Conservation (phyloP, 345 rosid genomes). For the Camelina neglecta region DNA sequence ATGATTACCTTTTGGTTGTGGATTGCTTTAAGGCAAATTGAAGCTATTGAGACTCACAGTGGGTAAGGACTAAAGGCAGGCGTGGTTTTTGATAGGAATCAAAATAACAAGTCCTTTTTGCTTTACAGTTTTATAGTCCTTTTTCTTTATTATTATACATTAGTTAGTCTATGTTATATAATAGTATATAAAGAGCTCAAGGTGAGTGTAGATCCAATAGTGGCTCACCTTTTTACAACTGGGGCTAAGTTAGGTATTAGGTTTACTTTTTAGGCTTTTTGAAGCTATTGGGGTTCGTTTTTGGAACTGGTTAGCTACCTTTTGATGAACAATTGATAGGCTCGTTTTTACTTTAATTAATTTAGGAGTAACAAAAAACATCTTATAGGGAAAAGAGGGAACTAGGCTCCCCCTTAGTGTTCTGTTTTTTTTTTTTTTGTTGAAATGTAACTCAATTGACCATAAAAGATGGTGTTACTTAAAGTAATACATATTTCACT, state of each 20-base stretch:
- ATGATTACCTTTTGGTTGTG: slow-evolving; percentile 91
- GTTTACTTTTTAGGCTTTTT: slow-evolving; percentile 29
- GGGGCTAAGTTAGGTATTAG: slow-evolving; percentile 41
- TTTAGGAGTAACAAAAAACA: slow-evolving; percentile 33
- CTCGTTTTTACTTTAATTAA: slow-evolving; percentile 7
- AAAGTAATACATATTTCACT: background rate
- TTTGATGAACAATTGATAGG: slow-evolving; percentile 8
- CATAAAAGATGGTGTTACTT: slow-evolving; percentile 9
- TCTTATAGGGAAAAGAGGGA: slow-evolving; percentile 1
- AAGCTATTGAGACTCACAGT: slow-evolving; percentile 95
- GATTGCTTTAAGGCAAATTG: slow-evolving; percentile 88
- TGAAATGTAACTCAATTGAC: background rate
- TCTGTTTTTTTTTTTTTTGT: background rate
- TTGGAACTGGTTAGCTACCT: slow-evolving; percentile 21
- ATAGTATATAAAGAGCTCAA: slow-evolving; percentile 24
- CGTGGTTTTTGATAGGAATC: slow-evolving; percentile 15
- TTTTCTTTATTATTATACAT: slow-evolving; percentile 34
- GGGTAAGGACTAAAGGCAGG: slow-evolving; percentile 58
- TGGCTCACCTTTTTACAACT: slow-evolving; percentile 44
- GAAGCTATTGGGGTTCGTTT: slow-evolving; percentile 24
- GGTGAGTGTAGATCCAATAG: slow-evolving; percentile 44
- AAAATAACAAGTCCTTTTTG: slow-evolving; percentile 1
- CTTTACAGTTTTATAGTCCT: slow-evolving; percentile 25
- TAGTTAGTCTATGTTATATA: background rate
- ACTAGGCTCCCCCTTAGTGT: background rate